Base-by-base conservation (phyloP, 352 stramenopile genomes). In the Phytophthora hybrid region DNA sequence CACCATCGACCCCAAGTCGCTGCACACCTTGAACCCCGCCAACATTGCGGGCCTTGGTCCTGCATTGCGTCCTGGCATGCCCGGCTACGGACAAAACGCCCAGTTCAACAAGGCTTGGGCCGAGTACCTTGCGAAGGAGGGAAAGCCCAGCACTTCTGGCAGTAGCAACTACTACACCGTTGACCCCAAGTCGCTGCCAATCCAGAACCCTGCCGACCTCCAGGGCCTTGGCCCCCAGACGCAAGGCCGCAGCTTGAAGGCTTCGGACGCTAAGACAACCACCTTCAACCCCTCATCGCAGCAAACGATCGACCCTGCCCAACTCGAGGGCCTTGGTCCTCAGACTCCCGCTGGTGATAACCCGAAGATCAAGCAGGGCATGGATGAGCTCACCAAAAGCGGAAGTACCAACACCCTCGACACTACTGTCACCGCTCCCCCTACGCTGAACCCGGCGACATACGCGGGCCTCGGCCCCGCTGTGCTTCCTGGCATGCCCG, bases 51-150 rank as follows among this genome's bases (percentile, higher is more conserved):
- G 58, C 3, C 39, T 63, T 29, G 58, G 66, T 4, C 66, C 66
- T 55, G 57, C 11, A 5, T 4, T 73, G 32, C 58, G 60, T 23
- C 66, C 66, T 23, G 66, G 66, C 18, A 73, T 73, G 66, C 58
- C 58, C 26, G 66, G 66, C 16, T 73, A 63, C 59, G 66, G 66
- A 10, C 18, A 73, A 18, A 73, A 68, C 14, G 66, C 18, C 1
- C 11, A 68, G 59, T 53, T 59, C 21, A 73, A 73, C 66, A 73
- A 73, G 59, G 66, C 66, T 18, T 73, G 58, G 66, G 61, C 66
- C 19, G 66, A 73, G 1, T 62, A 63, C 44, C 52, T 37, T 2
- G 31, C 47, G 18, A 49, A 66, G 46, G 29, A 59, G 32, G n/a
- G 46, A 46, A 34, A 51, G 41, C 14, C 21, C 13, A n/a, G 41